Base-by-base conservation (phyloP, 768 basidiomycete species). In the Pulveroboletus sp. region DNA sequence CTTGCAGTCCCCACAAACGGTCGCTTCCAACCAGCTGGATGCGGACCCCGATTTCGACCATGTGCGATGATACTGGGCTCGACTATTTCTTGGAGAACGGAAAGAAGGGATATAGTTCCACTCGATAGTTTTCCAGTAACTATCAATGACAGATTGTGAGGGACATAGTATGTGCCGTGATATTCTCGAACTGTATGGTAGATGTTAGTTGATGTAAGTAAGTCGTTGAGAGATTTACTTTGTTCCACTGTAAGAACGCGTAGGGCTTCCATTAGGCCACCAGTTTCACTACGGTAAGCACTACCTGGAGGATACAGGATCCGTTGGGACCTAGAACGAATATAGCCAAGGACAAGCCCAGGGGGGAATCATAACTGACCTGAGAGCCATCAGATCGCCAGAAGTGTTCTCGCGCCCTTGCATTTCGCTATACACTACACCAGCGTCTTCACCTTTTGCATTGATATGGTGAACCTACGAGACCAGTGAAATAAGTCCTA, bases 391-490 rank as follows among this genome's bases (percentile, higher is more conserved):
- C 37, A 97, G 72, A 70, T 97, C 94, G 10, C 82, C 84, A 2
- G 90, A 82, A 0, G 90, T 93, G 62, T 98, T 97, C 72, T 98
- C 87, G 40, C 95, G 79, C 2, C 93, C 94, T 70, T 94, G 91
- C 94, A 97, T 97, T 71, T 94, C 90, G 61, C 87, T 89, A 68
- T 97, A 97, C 10, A 98, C 95, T 1, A 99, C 97, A 32, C 97
- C 97, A 14, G 90, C 88, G 61, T 98, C 82, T 58, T 94, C 82
- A 8, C 93, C 95, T 61, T 90, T 83, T 2, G 79, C 79, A 66
- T 98, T 89, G 55, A 98, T 83, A 67, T 97, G 93, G 66, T 97
- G 91, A n/a, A 99, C 86, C 88, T 90, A 56, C 10, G 35, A 51
- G 31, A n/a, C n/a, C 23, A 16, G n/a, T 31, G 36, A 59, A 20